Percentiles rank a stretch among this genome's conserved stretches.
phyloP scores from a whole-genome alignment of 108 stramenopile species.

The Skeletonema potamos region DNA sequence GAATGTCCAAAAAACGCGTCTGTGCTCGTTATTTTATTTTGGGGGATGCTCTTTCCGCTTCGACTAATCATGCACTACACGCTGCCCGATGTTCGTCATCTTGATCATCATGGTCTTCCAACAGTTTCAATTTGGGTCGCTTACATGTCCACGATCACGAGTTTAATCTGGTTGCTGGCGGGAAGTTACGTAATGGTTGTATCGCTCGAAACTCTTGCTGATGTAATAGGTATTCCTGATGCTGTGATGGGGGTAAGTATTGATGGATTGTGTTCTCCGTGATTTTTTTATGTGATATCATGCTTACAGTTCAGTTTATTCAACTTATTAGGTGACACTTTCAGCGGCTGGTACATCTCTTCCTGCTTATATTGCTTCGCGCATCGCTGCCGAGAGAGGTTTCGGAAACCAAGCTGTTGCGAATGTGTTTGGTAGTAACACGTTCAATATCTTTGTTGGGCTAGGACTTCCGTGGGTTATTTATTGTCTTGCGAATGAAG shows the following conservation, averaged over 20 bases:
- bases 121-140: conserved; percentile 39
- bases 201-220: conserved; percentile 69
- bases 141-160: conserved; percentile 45
- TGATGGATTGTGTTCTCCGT: background rate
- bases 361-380: conserved; percentile 55
- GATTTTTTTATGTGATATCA: background rate
- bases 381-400: conserved; percentile 85
- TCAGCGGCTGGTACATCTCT: conserved; percentile 73
- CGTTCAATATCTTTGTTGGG: conserved; percentile 87
- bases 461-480: conserved; percentile 86
- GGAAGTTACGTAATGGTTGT: conserved; percentile 74
- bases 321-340: conserved; percentile 47
- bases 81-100: conserved; percentile 64
- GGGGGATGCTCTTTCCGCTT: conserved; percentile 54
- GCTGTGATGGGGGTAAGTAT: conserved; percentile 56
- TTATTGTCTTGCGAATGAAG: conserved; percentile 50
- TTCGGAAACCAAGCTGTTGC: conserved; percentile 88
- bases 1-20: conserved; percentile 47
- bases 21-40: conserved; percentile 42
- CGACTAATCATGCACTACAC: conserved; percentile 69
- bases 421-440: conserved; percentile 87
- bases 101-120: conserved; percentile 53
- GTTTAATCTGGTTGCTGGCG: conserved; percentile 65
- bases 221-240: conserved; percentile 66
- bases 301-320: background rate